phyloP scores from a whole-genome alignment of 352 stramenopile species.

The Phytophthora melonis region DNA sequence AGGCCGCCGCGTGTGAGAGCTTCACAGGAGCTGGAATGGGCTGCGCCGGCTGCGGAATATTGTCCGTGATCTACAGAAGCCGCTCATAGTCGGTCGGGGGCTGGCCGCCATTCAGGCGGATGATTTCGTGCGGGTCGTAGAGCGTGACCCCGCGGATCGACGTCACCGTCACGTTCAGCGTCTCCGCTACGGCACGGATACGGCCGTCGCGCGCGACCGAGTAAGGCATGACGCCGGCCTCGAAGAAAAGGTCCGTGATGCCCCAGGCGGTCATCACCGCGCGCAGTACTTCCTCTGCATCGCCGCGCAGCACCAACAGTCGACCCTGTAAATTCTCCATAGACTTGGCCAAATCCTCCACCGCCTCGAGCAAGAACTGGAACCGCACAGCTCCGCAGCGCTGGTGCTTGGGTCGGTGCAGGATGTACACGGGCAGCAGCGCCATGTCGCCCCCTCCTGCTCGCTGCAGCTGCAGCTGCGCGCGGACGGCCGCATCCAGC shows the following conservation, averaged over 20 bases:
- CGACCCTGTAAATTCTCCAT: constrained; percentile 46
- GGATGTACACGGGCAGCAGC: constrained; percentile 86
- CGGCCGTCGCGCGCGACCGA: constrained; percentile 52
- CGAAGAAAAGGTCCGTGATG: constrained; percentile 78
- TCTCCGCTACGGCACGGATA: constrained; percentile 47
- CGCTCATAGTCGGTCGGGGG: constrained; percentile 60
- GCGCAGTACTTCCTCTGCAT: constrained; percentile 63
- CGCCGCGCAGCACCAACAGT: constrained; percentile 66
- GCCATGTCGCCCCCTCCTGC: constrained; percentile 31
- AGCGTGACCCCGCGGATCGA: constrained; percentile 57
- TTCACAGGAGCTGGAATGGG: constrained; percentile 45
- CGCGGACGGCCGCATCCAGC: constrained; percentile 72
- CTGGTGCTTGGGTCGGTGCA: constrained; percentile 81
- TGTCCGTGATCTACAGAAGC: constrained; percentile 62
- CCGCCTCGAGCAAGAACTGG: constrained; percentile 94
- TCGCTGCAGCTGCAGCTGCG: constrained; percentile 25
- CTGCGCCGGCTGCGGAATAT: constrained; percentile 61
- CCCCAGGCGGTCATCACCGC: constrained; percentile 63
- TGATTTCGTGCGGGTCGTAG: constrained; percentile 65
- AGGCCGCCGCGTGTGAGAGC: constrained; percentile 31
- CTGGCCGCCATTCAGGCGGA: constrained; percentile 55
- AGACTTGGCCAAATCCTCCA: constrained; percentile 76
- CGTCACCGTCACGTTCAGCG: constrained; percentile 47
- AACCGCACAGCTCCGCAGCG: constrained; percentile 75
- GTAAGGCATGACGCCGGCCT: constrained; percentile 66